Percentiles rank a stretch among this genome's conserved stretches.
Evolutionary conservation across 2,329 filamentous ascomycete genomes (phyloP).

Genomic region (Fusarium veterinarium): DNA sequence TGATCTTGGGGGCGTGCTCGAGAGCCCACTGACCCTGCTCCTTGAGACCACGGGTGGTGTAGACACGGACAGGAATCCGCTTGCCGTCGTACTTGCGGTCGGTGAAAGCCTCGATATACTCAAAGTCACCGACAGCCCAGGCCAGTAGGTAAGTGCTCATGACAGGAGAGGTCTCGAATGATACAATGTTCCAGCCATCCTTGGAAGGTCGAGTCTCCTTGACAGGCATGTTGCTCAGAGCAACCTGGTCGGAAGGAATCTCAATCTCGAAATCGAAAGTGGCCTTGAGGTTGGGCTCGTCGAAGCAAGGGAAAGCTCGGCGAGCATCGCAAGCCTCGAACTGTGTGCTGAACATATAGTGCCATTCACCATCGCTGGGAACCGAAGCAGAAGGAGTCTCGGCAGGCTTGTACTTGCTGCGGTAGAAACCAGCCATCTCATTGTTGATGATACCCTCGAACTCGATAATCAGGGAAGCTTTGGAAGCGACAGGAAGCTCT

Average conservation of each 20-base stretch:
- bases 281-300: conserved; percentile 96
- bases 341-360: conserved; percentile 91
- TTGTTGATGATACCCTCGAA: conserved; percentile 89
- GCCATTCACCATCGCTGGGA: conserved; percentile 75
- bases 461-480: conserved; percentile 74
- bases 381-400: conserved; percentile 79
- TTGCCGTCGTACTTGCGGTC: conserved; percentile 91
- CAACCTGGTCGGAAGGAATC: conserved; percentile 87
- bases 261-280: conserved; percentile 96
- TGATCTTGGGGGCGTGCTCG: conserved; percentile 89
- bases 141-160: conserved; percentile 95
- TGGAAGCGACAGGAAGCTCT: conserved; percentile 74
- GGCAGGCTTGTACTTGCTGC: conserved; percentile 90
- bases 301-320: conserved; percentile 96
- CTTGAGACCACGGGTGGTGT: conserved; percentile 94
- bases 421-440: conserved; percentile 92
- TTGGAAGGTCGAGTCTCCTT: conserved; percentile 71
- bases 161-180: conserved; percentile 84
- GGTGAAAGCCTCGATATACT: conserved; percentile 93
- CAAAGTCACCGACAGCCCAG: conserved; percentile 97
- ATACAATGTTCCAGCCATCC: conserved; percentile 77
- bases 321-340: conserved; percentile 97
- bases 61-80: conserved; percentile 91
- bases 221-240: conserved; percentile 95
- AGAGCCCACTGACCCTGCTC: conserved; percentile 91